Conservation (phyloP, 805 yeast genomes). For the Saturnispora serradocipensis region DNA sequence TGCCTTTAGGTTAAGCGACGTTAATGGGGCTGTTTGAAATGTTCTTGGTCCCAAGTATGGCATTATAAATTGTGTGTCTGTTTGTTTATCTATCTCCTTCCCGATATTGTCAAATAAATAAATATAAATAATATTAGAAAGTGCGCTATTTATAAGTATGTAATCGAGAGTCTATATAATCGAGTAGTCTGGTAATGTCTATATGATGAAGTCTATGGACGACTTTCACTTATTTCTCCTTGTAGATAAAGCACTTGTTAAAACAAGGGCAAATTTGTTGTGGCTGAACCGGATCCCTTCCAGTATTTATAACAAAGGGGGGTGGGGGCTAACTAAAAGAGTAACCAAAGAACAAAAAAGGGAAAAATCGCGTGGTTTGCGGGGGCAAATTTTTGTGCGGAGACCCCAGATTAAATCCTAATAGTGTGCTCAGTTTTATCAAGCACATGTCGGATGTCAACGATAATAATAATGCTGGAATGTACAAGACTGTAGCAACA, state of each 20-base stretch:
- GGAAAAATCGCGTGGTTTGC: neutral
- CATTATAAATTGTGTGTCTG: slow-evolving; percentile 14
- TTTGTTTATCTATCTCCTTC: neutral
- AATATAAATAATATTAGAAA: no score
- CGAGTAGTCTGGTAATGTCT: neutral
- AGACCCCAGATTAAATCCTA: neutral
- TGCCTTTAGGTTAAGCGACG: slow-evolving; percentile 25
- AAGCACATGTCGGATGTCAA: neutral
- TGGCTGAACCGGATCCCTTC: neutral
- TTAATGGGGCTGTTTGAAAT: slow-evolving; percentile 28
- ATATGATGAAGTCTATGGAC: neutral
- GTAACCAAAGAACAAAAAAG: neutral
- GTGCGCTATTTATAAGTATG: neutral
- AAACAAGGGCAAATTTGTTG: neutral
- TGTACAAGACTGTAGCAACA: neutral
- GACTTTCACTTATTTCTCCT: neutral
- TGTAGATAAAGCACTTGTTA: neutral
- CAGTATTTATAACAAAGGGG: neutral
- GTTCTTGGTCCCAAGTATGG: slow-evolving; percentile 30
- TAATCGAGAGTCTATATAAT: neutral
- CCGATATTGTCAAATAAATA: neutral
- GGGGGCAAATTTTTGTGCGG: neutral
- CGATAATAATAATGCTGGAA: no score
- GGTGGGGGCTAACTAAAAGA: neutral
- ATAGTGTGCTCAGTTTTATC: neutral